Evolutionary conservation across 441 rosid species (phyloP), one percentile per base, ranked within the genome.

Genomic region (Arabidopsis hybrid): DNA sequence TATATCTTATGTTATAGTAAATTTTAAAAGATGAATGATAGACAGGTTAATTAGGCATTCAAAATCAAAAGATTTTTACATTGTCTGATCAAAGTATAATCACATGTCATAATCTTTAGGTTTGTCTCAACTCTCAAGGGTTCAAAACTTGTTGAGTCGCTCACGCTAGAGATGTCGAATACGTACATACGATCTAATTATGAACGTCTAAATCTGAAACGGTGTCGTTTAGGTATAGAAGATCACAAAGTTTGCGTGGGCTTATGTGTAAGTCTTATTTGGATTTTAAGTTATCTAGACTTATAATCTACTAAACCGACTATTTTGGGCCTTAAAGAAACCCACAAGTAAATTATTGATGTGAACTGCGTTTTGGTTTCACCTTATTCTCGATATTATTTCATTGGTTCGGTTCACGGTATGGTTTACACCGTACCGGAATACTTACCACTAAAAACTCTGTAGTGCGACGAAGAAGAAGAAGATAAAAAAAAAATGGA

Each of bases 401-500:
- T 4, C 6, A 31, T 0, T 36, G 9, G 59, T 12, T 29, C 36
- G 59, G 59, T 53, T 53, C 16, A 3, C 16, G 7, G 7, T 31
- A 16, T 29, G 59, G 59, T 6, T 55, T 13, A n/a, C 2, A 29
- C 0, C 59, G 38, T 12, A 55, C 38, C 38, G 17, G 17, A 13
- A 26, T 12, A 18, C 16, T 11, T 3, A 60, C 65, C 10, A 47
- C 10, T 31, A 31, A 31, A 31, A 29, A 31, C 32, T 31, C 32
- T 31, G 4, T 0, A 31, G 32, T 4, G 32, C 10, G 26, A 17
- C 35, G 59, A 42, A 58, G 72, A 39, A 42, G 43, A 39, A 4
- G 55, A 21, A 21, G 26, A 21, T 21, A 9, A 18, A 7, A 17
- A 16, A 51, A 18, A 13, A 36, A 52, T 76, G 75, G 80, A 63